Base-by-base conservation (phyloP, 805 yeast species). In the Kuraishia floccosa region DNA sequence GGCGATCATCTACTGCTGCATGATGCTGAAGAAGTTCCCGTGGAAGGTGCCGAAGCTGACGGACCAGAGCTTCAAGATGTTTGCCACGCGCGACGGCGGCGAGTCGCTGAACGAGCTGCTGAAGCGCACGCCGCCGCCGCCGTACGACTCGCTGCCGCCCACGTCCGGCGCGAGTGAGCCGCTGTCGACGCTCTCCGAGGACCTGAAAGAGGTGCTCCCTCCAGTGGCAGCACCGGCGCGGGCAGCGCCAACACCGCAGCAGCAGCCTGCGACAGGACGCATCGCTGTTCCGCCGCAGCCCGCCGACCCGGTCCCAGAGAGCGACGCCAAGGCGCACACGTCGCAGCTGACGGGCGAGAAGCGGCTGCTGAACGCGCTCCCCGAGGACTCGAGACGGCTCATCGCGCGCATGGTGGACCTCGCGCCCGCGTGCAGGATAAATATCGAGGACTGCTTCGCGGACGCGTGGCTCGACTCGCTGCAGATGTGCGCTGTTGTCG, bases 1-100 rank as follows among this genome's bases (percentile, higher is more conserved):
- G 21, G 95, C 94, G 6, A 84, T 86, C 36, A 82, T 86, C 30
- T 82, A 81, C 54, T 83, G 94, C 42, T 86, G 96, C 60, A 85
- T 86, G 95, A 72, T 83, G 36, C 63, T 86, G 51, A 79, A 84
- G 49, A 81, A 85, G 57, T 86, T 86, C 57, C 96, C 96, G 6
- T 86, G 96, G 96, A 85, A 84, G 49, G 83, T 84, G 6, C 96
- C 96, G 6, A 79, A 83, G 46, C 54, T 75, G 31, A 63, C 78
- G 30, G 96, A 86, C 53, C 72, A 76, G 42, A 77, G 91, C 38
- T 87, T 86, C 58, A 83, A 81, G 54, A 52, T 83, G 42, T 87
- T 83, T 50, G 79, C 89, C 27, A 72, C 82, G 17, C 72, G 86
- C 19, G 77, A 72, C 41, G 69, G 76, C 21, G 81, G 81, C 34